These are phyloP conservation scores for Pachyrhizus erosus DNA, from an alignment of 306 rosid genomes.

Conservation along the genomic window DNA sequence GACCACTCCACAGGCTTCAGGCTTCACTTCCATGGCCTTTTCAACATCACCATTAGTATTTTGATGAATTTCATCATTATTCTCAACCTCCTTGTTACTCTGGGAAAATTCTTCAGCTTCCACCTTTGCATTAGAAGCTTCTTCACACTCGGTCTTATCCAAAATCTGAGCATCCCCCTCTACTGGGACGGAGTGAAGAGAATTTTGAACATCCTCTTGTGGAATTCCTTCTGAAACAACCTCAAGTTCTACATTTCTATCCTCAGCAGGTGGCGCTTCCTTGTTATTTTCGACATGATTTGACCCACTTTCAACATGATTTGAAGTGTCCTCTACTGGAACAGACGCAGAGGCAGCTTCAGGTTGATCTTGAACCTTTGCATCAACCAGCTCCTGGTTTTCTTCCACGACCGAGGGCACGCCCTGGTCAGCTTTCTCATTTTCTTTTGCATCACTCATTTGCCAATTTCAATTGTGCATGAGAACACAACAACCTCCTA, in stretches of 20 bases:
- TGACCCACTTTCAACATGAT: conserved; percentile 42
- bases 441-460: conserved; percentile 71
- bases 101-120: conserved; percentile 47
- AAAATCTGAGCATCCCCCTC: conserved; percentile 44
- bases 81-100: conserved; percentile 33
- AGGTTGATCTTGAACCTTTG: conserved; percentile 35
- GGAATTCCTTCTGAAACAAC: conserved; percentile 32
- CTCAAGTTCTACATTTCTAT: conserved; percentile 36
- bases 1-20: conserved; percentile 54
- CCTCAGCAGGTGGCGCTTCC: conserved; percentile 38
- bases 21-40: conserved; percentile 51
- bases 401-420: conserved; percentile 41
- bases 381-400: conserved; percentile 42
- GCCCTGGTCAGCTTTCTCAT: conserved; percentile 46
- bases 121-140: conserved; percentile 43
- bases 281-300: conserved; percentile 5
- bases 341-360: conserved; percentile 41
- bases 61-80: conserved; percentile 20
- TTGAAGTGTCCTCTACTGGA: conserved; percentile 37
- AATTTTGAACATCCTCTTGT: conserved; percentile 38
- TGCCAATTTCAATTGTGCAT: conserved; percentile 46
- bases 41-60: conserved; percentile 42
- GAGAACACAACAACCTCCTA: conserved; percentile 42
- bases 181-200: conserved; percentile 43
- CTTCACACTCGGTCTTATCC: conserved; percentile 40